Conservation (phyloP, 345 rosid genomes). For the Corymbia maculata region DNA sequence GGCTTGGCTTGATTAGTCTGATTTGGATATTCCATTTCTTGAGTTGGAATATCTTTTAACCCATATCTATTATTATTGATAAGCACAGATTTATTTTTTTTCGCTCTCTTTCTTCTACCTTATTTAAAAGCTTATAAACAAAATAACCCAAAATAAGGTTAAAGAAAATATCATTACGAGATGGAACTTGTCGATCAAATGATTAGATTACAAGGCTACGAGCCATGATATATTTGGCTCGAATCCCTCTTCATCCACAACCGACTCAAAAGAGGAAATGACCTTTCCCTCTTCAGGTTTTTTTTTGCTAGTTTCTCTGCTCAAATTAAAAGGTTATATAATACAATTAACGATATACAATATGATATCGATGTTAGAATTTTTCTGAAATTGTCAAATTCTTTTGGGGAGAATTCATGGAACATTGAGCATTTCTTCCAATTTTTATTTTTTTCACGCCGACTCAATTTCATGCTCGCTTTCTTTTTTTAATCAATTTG, state of each 20-base stretch:
- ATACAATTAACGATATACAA: no score
- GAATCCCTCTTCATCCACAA: not conserved
- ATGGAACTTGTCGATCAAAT: accelerated
- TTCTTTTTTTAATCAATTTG: not conserved
- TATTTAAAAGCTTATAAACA: not conserved
- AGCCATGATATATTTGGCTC: accelerated
- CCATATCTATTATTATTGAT: not conserved
- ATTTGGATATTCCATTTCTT: not conserved
- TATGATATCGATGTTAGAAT: not conserved
- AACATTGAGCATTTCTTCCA: not conserved
- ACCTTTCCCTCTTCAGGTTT: not conserved
- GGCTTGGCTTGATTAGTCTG: not conserved
- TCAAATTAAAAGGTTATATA: no score
- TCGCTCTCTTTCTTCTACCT: not conserved
- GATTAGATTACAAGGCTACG: accelerated
- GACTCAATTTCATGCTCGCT: not conserved
- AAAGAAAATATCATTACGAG: not conserved
- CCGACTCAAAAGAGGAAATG: not conserved
- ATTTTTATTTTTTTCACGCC: not conserved
- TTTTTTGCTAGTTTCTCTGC: no score
- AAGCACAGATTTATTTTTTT: not conserved
- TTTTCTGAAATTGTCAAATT: accelerated
- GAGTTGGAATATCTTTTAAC: not conserved
- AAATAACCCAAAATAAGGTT: not conserved
- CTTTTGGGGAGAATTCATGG: not conserved